Base-by-base conservation (phyloP, 129 eudicot species). In the Saussurea involucrata region DNA sequence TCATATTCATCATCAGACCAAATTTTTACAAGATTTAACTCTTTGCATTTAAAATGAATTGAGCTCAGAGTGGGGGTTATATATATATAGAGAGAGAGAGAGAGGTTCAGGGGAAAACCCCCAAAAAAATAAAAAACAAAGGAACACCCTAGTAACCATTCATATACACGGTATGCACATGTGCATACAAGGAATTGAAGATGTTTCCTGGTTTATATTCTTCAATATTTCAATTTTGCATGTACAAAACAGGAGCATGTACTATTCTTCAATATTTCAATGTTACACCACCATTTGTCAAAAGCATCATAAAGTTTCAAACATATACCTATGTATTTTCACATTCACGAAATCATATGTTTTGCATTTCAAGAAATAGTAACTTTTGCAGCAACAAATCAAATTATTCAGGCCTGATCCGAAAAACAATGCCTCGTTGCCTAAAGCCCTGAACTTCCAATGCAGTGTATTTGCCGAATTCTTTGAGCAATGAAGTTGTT, bases 371-470 rank as follows among this genome's bases (percentile, higher is more conserved):
- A 53, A 60, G 22, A 28, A 53, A 53, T 24, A 28, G 15, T 9
- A 75, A 75, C 29, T 75, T 40, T 63, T 24, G 28, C 29, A 40
- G 42, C 18, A 61, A 63, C 42, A 78, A 60, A 60, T 70, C 71
- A 60, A 55, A 28, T 27, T 29, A 61, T 28, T 40, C 44, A 33
- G 77, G 72, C 32, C 73, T 42, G 63, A n/a, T 17, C 25, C 7
- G 36, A 4, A 46, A 71, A 63, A 36, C 66, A 63, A 63, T 21
- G 29, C 73, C 77, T 20, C 46, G 3, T 37, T 61, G 32, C 53
- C 28, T 60, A 69, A 53, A n/a, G 22, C 61, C 61, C 61, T 53
- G 22, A 24, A 69, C 37, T 66, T 77, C 25, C 36, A 77, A 68
- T 53, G 57, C 33, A 13, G 68, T 17, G 25, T 22, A 49, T 67